These are phyloP conservation scores for Handroanthus guayacan DNA, from an alignment of 257 asterid genomes.

Conservation along the genomic window DNA sequence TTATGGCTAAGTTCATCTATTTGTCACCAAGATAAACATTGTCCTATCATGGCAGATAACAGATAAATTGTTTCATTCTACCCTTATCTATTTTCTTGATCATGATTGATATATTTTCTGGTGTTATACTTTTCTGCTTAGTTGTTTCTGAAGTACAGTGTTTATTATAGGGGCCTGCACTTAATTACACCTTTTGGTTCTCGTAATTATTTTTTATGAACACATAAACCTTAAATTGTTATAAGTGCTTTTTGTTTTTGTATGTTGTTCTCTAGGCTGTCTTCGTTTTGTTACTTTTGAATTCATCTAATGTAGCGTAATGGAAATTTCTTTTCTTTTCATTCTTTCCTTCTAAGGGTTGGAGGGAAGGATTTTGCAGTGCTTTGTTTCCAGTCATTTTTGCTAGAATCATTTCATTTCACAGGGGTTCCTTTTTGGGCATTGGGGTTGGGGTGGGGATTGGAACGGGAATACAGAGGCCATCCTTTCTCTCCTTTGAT, in stretches of 20 bases:
- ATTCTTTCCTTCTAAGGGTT: background rate
- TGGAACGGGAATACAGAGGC: background rate
- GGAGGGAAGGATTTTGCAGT: background rate
- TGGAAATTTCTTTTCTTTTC: background rate
- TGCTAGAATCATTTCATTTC: background rate
- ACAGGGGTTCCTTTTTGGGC: background rate
- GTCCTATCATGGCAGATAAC: background rate
- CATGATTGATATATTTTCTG: constrained; percentile 5
- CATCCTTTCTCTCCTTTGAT: background rate
- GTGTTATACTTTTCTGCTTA: constrained; percentile 3
- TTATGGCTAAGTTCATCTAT: constrained; percentile 20
- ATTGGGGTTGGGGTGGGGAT: background rate
- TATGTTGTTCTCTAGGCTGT: background rate
- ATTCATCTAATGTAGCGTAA: background rate
- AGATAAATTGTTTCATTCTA: background rate
- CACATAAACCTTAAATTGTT: constrained; percentile 4
- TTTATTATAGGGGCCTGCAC: background rate
- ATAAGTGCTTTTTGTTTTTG: background rate
- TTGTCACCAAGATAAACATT: background rate
- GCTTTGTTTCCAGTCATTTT: background rate
- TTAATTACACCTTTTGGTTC: background rate
- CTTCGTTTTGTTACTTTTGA: background rate
- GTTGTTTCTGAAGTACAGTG: constrained; percentile 22
- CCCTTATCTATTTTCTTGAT: background rate
- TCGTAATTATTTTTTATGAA: constrained; percentile 11